Conservation (phyloP, 768 basidiomycete genomes). For the button mushroom (Agaricus bisporus) region DNA sequence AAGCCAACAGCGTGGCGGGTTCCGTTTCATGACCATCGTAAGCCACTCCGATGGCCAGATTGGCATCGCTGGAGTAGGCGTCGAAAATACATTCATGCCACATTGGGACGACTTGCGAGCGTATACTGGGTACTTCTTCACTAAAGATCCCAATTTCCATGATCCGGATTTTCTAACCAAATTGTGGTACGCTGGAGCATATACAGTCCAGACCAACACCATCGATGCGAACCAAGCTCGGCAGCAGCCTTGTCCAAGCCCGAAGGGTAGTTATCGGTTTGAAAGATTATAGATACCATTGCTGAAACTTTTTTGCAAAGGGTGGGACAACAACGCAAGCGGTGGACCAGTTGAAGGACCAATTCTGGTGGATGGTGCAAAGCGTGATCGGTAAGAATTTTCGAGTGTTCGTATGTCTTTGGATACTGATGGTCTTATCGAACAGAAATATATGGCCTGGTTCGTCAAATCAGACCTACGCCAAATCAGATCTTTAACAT, state of each 20-base stretch:
- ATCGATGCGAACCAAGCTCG: conserved; percentile 31
- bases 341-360: conserved; percentile 41
- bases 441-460: conserved; percentile 9
- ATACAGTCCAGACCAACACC: conserved; percentile 47
- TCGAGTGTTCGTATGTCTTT: background rate
- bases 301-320: conserved; percentile 14
- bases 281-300: too few relatives aligned
- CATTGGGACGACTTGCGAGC: conserved; percentile 38
- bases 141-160: conserved; percentile 33
- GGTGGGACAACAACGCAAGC: conserved; percentile 44
- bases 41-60: conserved; percentile 30
- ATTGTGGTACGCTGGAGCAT: conserved; percentile 50
- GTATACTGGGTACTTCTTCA: conserved; percentile 44
- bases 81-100: conserved; percentile 41
- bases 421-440: too few relatives aligned
- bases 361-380: conserved; percentile 50
- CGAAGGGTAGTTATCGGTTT: conserved; percentile 11
- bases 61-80: conserved; percentile 35
- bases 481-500: background rate
- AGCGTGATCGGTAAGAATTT: conserved; percentile 35
- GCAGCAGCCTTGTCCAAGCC: conserved; percentile 23
- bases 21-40: conserved; percentile 40
- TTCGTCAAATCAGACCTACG: background rate
- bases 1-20: conserved; percentile 38
- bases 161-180: conserved; percentile 42